These are phyloP conservation scores for Phoenix dactylifera DNA, from an alignment of 176 grass and related monocot species.

Conservation along the genomic window DNA sequence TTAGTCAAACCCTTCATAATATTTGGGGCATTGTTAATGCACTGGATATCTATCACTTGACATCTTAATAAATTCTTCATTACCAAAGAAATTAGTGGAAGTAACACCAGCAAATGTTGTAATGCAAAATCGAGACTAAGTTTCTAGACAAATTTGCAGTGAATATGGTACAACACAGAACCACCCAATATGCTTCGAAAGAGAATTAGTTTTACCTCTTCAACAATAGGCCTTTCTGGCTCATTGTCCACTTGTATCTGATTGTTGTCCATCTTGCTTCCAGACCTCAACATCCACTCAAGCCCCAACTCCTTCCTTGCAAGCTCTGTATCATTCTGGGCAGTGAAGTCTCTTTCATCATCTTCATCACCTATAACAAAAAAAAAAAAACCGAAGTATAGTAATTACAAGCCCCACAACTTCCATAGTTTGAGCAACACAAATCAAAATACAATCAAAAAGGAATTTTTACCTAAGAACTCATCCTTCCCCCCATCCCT, in stretches of 20 bases:
- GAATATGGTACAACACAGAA: no score
- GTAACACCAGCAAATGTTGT: no score
- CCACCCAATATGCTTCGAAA: not conserved
- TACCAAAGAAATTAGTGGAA: no score
- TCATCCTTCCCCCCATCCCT: conserved; percentile 7
- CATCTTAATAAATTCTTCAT: no score
- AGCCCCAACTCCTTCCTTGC: conserved; percentile 82
- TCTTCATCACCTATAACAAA: conserved; percentile 20
- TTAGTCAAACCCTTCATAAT: no score
- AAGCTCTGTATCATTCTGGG: conserved; percentile 38
- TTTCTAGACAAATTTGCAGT: no score
- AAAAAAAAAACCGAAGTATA: conserved; percentile 14
- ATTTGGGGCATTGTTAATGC: no score
- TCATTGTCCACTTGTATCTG: conserved; percentile 14
- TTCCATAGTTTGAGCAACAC: no score
- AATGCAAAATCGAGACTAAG: no score
- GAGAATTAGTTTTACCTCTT: conserved; percentile 46
- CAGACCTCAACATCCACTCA: conserved; percentile 87
- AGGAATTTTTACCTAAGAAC: conserved; percentile 6
- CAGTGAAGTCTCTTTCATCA: conserved; percentile 17
- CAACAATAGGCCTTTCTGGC: conserved; percentile 14
- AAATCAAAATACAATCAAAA: not conserved
- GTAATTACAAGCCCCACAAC: not conserved
- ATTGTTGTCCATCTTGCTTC: conserved; percentile 35
- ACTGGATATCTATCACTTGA: no score